Evolutionary conservation across 2,329 filamentous ascomycete species (phyloP).

Genomic region (Rutstroemia sp.): DNA sequence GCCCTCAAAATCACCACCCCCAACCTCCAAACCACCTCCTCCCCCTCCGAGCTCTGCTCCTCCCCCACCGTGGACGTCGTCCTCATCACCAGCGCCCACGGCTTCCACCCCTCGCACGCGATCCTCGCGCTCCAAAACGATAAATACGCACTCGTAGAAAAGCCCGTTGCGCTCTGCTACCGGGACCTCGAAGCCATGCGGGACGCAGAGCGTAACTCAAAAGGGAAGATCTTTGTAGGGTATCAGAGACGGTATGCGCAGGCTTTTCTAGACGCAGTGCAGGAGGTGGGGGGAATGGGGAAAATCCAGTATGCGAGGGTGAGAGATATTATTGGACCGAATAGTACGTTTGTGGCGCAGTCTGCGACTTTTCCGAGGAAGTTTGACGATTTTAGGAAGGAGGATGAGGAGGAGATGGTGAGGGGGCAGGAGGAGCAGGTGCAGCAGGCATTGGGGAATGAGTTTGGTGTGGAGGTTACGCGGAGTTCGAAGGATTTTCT

Average conservation of each 20-base stretch:
- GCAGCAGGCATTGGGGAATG: slow-evolving; percentile 77
- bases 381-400: slow-evolving; percentile 34
- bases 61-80: slow-evolving; percentile 28
- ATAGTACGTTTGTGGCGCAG: slow-evolving; percentile 40
- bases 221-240: slow-evolving; percentile 46
- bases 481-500: slow-evolving; percentile 2
- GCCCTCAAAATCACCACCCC: slow-evolving; percentile 18
- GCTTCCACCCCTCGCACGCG: slow-evolving; percentile 45
- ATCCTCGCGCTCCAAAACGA: slow-evolving; percentile 43
- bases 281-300: slow-evolving; percentile 44
- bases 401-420: slow-evolving; percentile 16
- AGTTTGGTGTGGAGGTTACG: slow-evolving; percentile 32
- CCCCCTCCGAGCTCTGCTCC: slow-evolving; percentile 5
- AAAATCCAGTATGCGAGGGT: slow-evolving; percentile 49
- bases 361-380: slow-evolving; percentile 40
- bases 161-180: slow-evolving; percentile 45
- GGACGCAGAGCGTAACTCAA: slow-evolving; percentile 38
- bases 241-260: slow-evolving; percentile 55
- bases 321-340: slow-evolving; percentile 44
- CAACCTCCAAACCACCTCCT: slow-evolving; percentile 22
- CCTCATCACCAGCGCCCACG: slow-evolving; percentile 44
- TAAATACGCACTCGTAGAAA: slow-evolving; percentile 54
- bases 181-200: slow-evolving; percentile 40
- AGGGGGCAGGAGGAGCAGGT: slow-evolving; percentile 82
- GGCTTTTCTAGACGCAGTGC: slow-evolving; percentile 44